phyloP scores from a whole-genome alignment of 1,139 yeast species.

The Saccharomyces hybrid region DNA sequence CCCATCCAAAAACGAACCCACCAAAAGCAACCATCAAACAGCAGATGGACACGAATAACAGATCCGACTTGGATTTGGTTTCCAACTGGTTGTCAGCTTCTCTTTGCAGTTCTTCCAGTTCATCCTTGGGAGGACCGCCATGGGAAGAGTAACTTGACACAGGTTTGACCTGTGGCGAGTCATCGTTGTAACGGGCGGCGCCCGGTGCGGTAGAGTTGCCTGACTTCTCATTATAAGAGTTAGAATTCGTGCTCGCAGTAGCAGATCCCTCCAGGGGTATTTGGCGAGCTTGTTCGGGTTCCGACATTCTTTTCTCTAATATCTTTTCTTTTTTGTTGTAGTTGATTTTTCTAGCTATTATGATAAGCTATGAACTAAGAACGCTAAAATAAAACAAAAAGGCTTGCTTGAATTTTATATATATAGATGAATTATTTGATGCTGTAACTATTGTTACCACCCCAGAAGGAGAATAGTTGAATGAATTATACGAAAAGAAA shows the following conservation, averaged over 20 bases:
- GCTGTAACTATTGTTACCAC: too few species aligned
- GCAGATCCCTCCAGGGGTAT: not conserved
- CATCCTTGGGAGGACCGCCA: slow-evolving; percentile 10
- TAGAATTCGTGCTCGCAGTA: slow-evolving; percentile 1
- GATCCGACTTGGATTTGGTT: slow-evolving; percentile 10
- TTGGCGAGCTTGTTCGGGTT: not conserved
- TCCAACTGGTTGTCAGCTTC: slow-evolving; percentile 13
- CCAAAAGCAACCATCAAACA: slow-evolving; percentile 55
- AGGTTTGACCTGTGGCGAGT: not conserved
- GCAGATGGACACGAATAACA: slow-evolving; percentile 36
- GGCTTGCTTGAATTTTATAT: not conserved
- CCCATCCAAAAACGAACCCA: slow-evolving; percentile 69
- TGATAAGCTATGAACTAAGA: not conserved
- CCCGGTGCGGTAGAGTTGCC: slow-evolving; percentile 2
- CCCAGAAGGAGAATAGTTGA: not conserved
- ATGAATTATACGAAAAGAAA: not conserved
- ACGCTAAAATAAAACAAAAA: not conserved
- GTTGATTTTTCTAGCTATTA: not conserved
- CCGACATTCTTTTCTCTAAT: not conserved
- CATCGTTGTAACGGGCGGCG: slow-evolving; percentile 3
- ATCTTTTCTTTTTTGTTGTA: not conserved
- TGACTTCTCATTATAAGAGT: not conserved
- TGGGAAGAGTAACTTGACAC: slow-evolving; percentile 1
- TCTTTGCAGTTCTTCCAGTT: slow-evolving; percentile 12
- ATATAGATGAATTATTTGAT: not conserved